phyloP scores from a whole-genome alignment of 1,139 yeast genomes.

The Hansenula lynferdii region DNA sequence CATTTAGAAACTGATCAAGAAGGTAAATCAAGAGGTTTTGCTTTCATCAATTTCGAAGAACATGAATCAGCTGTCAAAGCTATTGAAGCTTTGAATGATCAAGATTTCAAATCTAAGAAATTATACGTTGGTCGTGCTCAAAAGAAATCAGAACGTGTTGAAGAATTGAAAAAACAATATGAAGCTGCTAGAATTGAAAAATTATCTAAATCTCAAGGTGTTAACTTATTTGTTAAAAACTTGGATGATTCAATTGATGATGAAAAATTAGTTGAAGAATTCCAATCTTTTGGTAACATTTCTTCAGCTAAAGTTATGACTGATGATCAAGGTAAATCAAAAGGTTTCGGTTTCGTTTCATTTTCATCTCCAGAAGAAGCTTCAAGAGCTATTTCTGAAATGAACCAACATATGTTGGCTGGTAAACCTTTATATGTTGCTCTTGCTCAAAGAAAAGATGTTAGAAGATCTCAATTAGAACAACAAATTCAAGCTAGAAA shows the following conservation, averaged over 20 bases:
- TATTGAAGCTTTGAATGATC: slow-evolving; percentile 87
- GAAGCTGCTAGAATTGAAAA: slow-evolving; percentile 92
- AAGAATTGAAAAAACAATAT: slow-evolving; percentile 93
- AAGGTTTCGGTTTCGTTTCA: slow-evolving; percentile 98
- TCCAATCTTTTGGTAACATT: slow-evolving; percentile 89
- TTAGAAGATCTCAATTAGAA: slow-evolving; percentile 94
- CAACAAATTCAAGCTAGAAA: slow-evolving; percentile 98
- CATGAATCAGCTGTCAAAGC: slow-evolving; percentile 91
- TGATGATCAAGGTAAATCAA: slow-evolving; percentile 91
- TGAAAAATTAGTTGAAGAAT: slow-evolving; percentile 88
- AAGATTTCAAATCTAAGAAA: slow-evolving; percentile 78
- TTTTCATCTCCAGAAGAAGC: slow-evolving; percentile 99
- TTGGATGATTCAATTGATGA: slow-evolving; percentile 91
- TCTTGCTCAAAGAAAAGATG: slow-evolving; percentile 98
- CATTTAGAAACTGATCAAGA: slow-evolving; percentile 78
- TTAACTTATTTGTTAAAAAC: slow-evolving; percentile 94
- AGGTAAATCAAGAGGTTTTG: slow-evolving; percentile 94
- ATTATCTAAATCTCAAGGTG: slow-evolving; percentile 94
- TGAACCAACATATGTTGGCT: slow-evolving; percentile 95
- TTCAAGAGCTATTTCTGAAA: slow-evolving; percentile 95
- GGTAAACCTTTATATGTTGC: slow-evolving; percentile 99
- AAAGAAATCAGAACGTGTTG: slow-evolving; percentile 97
- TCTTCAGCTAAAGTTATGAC: slow-evolving; percentile 97
- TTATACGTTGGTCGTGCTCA: slow-evolving; percentile 98
- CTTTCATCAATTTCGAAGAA: slow-evolving; percentile 85